A percentile compares a stretch with the other conserved stretches of the same genome.
Evolutionary conservation across 495 filamentous ascomycete species (phyloP).

Genomic region (Trichoderma orchidacearum): DNA sequence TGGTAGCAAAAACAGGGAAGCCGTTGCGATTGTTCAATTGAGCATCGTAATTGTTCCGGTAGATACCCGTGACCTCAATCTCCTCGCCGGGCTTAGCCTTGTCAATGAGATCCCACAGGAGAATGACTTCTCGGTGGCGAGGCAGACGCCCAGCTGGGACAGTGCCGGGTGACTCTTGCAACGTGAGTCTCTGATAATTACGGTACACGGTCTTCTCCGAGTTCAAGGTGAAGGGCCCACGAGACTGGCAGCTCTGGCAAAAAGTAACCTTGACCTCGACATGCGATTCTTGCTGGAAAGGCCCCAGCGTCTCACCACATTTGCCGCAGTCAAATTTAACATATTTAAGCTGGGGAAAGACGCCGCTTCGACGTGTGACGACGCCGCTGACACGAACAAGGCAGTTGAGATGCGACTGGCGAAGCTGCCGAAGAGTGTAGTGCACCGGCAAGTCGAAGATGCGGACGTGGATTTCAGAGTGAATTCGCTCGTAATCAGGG

Average conservation of each 20-base stretch:
- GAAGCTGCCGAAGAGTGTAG: conserved; percentile 93
- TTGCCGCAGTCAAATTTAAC: conserved; percentile 95
- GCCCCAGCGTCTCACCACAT: conserved; percentile 82
- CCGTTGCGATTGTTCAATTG: conserved; percentile 98
- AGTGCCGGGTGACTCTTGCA: conserved; percentile 95
- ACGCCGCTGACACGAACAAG: conserved; percentile 90
- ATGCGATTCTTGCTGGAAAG: conserved; percentile 94
- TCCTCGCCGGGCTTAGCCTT: conserved; percentile 95
- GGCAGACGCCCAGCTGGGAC: conserved; percentile 94
- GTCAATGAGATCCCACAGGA: conserved; percentile 96
- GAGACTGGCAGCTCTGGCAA: conserved; percentile 95
- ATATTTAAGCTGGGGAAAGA: conserved; percentile 97
- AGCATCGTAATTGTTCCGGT: conserved; percentile 96
- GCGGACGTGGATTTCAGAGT: conserved; percentile 94
- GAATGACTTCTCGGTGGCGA: conserved; percentile 85
- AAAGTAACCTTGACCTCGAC: conserved; percentile 91
- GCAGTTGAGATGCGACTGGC: conserved; percentile 94
- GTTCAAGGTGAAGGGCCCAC: conserved; percentile 91
- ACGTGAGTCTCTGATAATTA: conserved; percentile 95
- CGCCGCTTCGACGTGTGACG: conserved; percentile 89
- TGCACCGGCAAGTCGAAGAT: conserved; percentile 89
- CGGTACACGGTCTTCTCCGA: conserved; percentile 98
- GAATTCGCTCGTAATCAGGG: conserved; percentile 93
- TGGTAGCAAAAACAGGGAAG: conserved; percentile 96
- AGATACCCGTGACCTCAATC: conserved; percentile 92